Evolutionary conservation across 2,329 filamentous ascomycete species (phyloP).

Genomic region (Hypomyces perniciosus): DNA sequence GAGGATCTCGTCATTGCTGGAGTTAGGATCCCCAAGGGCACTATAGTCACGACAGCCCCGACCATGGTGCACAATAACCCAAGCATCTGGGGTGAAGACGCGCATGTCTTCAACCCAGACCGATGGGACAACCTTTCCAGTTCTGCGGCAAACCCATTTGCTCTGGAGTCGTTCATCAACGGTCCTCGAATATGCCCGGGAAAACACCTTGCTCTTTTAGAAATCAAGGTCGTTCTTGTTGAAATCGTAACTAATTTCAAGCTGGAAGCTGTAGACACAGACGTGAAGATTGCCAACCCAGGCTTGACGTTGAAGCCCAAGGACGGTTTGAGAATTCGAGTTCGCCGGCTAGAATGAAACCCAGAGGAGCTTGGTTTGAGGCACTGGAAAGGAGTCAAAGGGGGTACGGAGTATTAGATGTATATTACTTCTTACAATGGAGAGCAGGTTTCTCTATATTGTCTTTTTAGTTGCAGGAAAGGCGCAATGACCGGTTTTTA

Average conservation of each 20-base stretch:
- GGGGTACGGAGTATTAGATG: too few relatives aligned
- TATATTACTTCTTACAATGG: neutral
- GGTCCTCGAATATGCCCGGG: conserved; percentile 35
- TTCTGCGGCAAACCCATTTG: conserved; percentile 22
- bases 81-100: conserved; percentile 32
- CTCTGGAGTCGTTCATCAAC: conserved; percentile 32
- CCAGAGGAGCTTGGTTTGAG: too few relatives aligned
- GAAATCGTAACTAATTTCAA: conserved; percentile 27
- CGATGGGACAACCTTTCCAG: conserved; percentile 30
- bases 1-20: conserved; percentile 31
- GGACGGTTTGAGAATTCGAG: conserved; percentile 1
- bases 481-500: too few relatives aligned
- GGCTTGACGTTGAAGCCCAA: conserved; percentile 23
- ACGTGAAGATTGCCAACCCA: conserved; percentile 20
- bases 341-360: neutral
- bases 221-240: conserved; percentile 32
- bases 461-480: too few relatives aligned
- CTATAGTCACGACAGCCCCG: conserved; percentile 31
- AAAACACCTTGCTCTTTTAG: conserved; percentile 28
- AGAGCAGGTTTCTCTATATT: too few relatives aligned
- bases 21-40: conserved; percentile 32
- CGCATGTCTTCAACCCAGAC: conserved; percentile 30
- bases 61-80: conserved; percentile 31
- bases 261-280: conserved; percentile 13
- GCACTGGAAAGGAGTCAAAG: too few relatives aligned